Evolutionary conservation across 108 stramenopile genomes (phyloP).

Genomic region (Nannochloropsis salina): DNA sequence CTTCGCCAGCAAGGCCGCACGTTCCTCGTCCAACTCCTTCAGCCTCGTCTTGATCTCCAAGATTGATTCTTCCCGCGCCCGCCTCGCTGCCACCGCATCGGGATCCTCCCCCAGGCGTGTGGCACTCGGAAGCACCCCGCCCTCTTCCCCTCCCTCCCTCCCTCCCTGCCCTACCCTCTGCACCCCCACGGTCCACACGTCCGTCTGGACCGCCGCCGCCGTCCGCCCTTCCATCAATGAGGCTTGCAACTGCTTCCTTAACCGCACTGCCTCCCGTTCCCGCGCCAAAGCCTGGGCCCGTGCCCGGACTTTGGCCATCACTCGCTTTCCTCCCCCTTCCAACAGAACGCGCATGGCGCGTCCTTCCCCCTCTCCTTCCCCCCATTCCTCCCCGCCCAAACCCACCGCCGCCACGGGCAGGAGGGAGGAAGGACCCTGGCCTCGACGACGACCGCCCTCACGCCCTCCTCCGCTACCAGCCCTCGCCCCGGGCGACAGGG

Average conservation of each 20-base stretch:
- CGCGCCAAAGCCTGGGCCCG: neutral
- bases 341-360: neutral
- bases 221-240: neutral
- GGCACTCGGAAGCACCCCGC: neutral
- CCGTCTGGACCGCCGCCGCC: neutral
- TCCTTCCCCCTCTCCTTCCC: neutral
- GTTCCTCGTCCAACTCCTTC: neutral
- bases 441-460: neutral
- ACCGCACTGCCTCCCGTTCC: neutral
- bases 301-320: neutral
- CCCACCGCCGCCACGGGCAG: conserved; percentile 13
- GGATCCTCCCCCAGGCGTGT: neutral
- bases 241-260: conserved; percentile 17
- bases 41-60: neutral
- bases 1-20: neutral
- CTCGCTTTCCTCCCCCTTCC: neutral
- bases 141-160: neutral
- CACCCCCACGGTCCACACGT: neutral
- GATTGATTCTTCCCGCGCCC: neutral
- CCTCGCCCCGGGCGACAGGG: neutral
- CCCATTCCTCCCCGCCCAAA: neutral
- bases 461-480: neutral
- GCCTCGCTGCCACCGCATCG: neutral
- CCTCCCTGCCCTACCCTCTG: neutral
- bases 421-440: neutral